Base-by-base conservation (phyloP, 495 filamentous ascomycete genomes). In the Penicillium mononematosum region DNA sequence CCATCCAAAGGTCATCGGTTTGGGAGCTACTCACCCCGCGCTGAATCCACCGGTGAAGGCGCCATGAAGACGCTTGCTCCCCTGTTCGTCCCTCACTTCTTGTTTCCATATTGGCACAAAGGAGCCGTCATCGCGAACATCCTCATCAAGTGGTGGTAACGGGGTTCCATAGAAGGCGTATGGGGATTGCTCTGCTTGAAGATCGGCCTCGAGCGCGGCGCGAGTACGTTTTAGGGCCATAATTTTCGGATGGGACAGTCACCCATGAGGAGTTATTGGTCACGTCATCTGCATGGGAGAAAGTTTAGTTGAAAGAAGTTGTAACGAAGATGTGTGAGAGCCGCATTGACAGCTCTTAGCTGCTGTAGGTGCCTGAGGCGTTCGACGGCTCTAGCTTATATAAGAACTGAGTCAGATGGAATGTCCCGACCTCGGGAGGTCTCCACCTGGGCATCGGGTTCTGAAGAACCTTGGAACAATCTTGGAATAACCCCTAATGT, bases 1-100 rank as follows among this genome's bases (percentile, higher is more conserved):
- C 24, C 50, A 22, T 17, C 19, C 29, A 14, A 14, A 19, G 10
- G 17, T 31, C 19, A 22, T 57, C 25, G 1, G n/a, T 47, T 12
- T 47, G 2, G 19, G 17, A 45, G 50, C 61, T 57, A 60, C 82
- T 75, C 84, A 92, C 88, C 94, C 94, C 74, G 94, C 95, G 75
- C 91, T 96, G 70, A 88, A 98, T 25, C 94, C 94, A 60, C 94
- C 94, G 16, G 92, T 98, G 65, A 98, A 98, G 61, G 94, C 94
- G 58, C 94, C 94, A 70, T 98, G 94, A 4, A 98, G 77, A 44
- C 94, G 84, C 72, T 96, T 95, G 62, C 91, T 82, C 24, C 94
- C 94, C 54, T 86, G 85, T 72, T 98, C 95, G 75, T 98, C 94
- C 43, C 85, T 89, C 64, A 96, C 92, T 73, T 96, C 91, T 76